These are phyloP conservation scores for Tulasnella sp. DNA, from an alignment of 768 basidiomycete genomes.

Conservation along the genomic window DNA sequence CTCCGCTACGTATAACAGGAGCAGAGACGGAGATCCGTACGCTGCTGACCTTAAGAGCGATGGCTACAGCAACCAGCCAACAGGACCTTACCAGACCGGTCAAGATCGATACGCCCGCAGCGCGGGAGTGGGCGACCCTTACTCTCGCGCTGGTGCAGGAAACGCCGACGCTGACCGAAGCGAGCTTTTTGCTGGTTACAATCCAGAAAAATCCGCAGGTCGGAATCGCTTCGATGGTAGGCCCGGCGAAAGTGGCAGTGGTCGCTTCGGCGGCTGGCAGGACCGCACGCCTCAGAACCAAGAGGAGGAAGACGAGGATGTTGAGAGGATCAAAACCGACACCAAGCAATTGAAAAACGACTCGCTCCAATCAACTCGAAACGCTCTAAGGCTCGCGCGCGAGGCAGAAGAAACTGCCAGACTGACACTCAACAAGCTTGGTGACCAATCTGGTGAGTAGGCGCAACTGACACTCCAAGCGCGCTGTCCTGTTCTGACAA, in stretches of 20 bases:
- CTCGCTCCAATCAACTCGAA: conserved; percentile 77
- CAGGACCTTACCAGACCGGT: neutral
- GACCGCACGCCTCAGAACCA: conserved; percentile 19
- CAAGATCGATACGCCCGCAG: conserved; percentile 34
- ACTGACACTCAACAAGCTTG: conserved; percentile 72
- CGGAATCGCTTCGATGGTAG: conserved; percentile 10
- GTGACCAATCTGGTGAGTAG: conserved; percentile 81
- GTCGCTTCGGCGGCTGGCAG: conserved; percentile 29
- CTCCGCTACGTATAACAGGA: conserved; percentile 57
- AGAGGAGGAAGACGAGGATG: conserved; percentile 69
- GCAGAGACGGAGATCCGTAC: conserved; percentile 50
- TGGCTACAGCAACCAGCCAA: neutral
- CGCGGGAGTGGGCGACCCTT: conserved; percentile 47
- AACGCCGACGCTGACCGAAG: conserved; percentile 58
- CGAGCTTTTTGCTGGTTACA: conserved; percentile 70
- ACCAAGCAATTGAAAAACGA: conserved; percentile 87
- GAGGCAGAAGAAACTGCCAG: conserved; percentile 95
- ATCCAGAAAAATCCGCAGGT: conserved; percentile 45
- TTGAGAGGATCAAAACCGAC: conserved; percentile 92
- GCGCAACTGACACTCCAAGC: conserved; percentile 12
- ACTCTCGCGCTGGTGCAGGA: conserved; percentile 48
- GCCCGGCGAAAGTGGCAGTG: conserved; percentile 40
- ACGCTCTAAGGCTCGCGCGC: conserved; percentile 86
- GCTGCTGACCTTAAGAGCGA: neutral
- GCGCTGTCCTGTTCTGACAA: neutral